Percentiles rank a stretch among this genome's conserved stretches.
These are phyloP conservation scores for Botrytis pseudocinerea DNA, from an alignment of 2,329 filamentous ascomycete species.

Conservation along the genomic window DNA sequence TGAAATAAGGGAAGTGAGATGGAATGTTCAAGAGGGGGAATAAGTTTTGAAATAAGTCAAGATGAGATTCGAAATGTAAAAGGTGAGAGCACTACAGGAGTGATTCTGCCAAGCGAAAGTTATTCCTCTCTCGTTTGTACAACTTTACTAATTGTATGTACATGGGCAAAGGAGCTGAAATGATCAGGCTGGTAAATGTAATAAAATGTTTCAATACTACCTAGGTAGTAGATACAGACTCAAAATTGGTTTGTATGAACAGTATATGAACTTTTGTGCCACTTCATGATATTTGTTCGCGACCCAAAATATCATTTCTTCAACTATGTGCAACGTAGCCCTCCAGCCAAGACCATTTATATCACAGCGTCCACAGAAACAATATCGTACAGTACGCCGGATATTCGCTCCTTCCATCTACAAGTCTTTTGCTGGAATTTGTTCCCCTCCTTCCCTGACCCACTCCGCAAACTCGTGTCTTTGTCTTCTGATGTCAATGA, in stretches of 20 bases:
- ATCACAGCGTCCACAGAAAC: not conserved
- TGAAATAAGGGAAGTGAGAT: not conserved
- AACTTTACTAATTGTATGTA: not conserved
- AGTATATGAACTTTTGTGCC: conserved; percentile 2
- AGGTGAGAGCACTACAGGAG: not conserved
- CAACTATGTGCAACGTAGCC: not conserved
- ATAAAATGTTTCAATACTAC: not conserved
- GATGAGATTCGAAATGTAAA: not conserved
- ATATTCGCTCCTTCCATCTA: conserved; percentile 6
- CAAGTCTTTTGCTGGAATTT: conserved; percentile 1
- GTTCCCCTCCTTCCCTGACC: conserved; percentile 50
- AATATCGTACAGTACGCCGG: not conserved
- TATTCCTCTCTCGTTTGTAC: conserved; percentile 3
- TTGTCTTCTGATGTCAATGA: conserved; percentile 83
- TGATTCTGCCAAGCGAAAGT: conserved; percentile 6
- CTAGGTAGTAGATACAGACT: not conserved
- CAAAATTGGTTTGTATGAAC: not conserved
- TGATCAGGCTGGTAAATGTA: not conserved
- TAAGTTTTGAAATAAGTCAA: not conserved
- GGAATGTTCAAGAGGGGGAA: not conserved
- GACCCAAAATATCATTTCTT: not conserved
- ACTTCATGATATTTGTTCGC: not conserved
- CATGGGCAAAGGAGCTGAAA: not conserved
- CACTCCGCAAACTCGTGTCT: conserved; percentile 77
- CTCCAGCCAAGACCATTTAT: not conserved